Evolutionary conservation across 768 basidiomycete genomes (phyloP).

Genomic region (Pulveroboletus frians): DNA sequence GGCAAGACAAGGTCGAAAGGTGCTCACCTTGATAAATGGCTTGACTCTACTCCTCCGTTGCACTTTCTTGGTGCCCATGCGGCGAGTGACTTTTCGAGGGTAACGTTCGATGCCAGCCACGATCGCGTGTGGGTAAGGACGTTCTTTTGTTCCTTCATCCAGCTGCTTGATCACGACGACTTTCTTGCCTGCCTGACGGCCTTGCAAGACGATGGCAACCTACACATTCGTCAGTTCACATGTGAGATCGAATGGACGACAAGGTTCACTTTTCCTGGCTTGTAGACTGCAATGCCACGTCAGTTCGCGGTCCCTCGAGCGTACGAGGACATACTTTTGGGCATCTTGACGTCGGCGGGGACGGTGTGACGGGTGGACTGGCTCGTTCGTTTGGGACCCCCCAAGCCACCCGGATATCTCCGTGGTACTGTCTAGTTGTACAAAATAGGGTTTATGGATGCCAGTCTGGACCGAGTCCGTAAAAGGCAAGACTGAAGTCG

Average conservation of each 20-base stretch:
- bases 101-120: conserved; percentile 98
- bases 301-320: not conserved
- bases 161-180: conserved; percentile 97
- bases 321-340: conserved; percentile 31
- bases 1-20: not conserved
- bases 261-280: conserved; percentile 78
- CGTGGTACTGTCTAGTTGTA: conserved; percentile 27
- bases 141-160: conserved; percentile 95
- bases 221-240: conserved; percentile 26
- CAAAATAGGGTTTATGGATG: not conserved
- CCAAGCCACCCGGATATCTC: conserved; percentile 35
- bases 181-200: conserved; percentile 99
- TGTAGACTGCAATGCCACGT: conserved; percentile 62
- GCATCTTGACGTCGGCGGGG: conserved; percentile 38
- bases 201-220: conserved; percentile 97
- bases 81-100: conserved; percentile 94
- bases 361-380: conserved; percentile 20
- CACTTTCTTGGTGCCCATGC: conserved; percentile 96
- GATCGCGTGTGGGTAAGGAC: conserved; percentile 95
- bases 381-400: conserved; percentile 10
- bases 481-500: no score
- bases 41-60: conserved; percentile 93
- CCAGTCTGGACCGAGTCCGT: no score
- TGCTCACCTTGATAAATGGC: conserved; percentile 96
- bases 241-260: not conserved